Conservation (phyloP, 192 early-diverging fungal species). For the Linnemannia schmuckeri region DNA sequence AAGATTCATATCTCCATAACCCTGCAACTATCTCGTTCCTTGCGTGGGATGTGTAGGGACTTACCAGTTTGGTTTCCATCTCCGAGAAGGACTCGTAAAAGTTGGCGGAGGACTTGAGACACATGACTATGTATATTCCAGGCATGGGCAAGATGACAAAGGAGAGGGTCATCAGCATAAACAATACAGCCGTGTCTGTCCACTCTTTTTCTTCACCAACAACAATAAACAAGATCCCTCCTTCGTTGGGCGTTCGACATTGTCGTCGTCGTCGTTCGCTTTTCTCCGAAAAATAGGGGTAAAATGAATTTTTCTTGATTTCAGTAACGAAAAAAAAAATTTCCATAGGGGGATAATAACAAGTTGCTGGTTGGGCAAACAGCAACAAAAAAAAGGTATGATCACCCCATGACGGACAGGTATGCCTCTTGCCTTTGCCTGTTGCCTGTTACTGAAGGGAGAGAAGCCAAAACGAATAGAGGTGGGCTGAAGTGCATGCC, state of each 20-base stretch:
- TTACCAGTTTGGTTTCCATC: slow-evolving; percentile 58
- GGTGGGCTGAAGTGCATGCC: not conserved
- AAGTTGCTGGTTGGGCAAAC: not conserved
- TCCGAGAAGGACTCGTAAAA: slow-evolving; percentile 60
- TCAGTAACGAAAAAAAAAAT: not conserved
- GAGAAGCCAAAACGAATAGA: not conserved
- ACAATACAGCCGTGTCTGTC: not conserved
- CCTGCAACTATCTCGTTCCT: not conserved
- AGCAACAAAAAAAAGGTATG: slow-evolving; percentile 11
- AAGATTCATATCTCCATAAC: not conserved
- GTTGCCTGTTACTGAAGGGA: not conserved
- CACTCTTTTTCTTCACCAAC: not conserved
- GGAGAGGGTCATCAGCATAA: not conserved
- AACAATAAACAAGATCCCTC: not conserved
- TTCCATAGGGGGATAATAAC: not conserved
- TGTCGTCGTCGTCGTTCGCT: not conserved
- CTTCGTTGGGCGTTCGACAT: not conserved
- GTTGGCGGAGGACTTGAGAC: slow-evolving; percentile 59
- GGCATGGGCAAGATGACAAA: not conserved
- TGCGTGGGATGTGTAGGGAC: not conserved
- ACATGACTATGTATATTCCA: slow-evolving; percentile 48
- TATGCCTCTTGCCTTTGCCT: not conserved
- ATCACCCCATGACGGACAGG: slow-evolving; percentile 3
- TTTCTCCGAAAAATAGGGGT: slow-evolving; percentile 9
- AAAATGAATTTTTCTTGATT: not conserved